Base-by-base conservation (phyloP, 768 basidiomycete species). In the Termitomyces sp. region DNA sequence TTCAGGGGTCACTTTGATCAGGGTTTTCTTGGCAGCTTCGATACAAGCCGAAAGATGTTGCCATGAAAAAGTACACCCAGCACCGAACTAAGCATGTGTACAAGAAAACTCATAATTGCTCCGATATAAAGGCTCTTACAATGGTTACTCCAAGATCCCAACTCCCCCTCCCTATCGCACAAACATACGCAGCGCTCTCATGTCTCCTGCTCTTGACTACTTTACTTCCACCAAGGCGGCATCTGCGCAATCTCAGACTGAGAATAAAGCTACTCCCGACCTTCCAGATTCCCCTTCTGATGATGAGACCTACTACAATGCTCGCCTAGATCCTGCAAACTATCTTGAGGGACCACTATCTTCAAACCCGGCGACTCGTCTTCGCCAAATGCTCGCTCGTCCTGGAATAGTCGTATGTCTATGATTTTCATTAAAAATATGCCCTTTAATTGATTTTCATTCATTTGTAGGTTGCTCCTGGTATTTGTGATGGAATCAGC, bases 401-500 rank as follows among this genome's bases (percentile, higher is more conserved):
- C 88, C 88, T 9, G 88, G 88, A 26, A 90, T 90, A 47, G 84
- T 90, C 46, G 88, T 90, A 72, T 61, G 85, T 74, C 42, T n/a
- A 0, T 24, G 44, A 26, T 26, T 38, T 38, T 38, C 8, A 7
- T 12, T 36, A 6, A 10, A 13, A 13, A 2, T 13, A 40, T 7
- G 0, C 9, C 4, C 40, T 28, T 16, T 13, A 3, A 52, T 16
- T 36, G 16, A 14, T 14, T 10, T 38, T 51, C 6, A 5, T 48
- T 22, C 26, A n/a, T 2, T 2, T 38, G 1, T 38, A 88, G 87
- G 70, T 88, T 63, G 88, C 87, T 2, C 88, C 87, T n/a, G 88
- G 88, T 44, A 85, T 90, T 44, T 88, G 88, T 56, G 88, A 90
- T 57, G 88, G 87, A 51, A 90, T 92, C 65, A 88, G 86, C 64